Conservation (phyloP, 1,284 basidiomycete species). For the Trametes sp. region DNA sequence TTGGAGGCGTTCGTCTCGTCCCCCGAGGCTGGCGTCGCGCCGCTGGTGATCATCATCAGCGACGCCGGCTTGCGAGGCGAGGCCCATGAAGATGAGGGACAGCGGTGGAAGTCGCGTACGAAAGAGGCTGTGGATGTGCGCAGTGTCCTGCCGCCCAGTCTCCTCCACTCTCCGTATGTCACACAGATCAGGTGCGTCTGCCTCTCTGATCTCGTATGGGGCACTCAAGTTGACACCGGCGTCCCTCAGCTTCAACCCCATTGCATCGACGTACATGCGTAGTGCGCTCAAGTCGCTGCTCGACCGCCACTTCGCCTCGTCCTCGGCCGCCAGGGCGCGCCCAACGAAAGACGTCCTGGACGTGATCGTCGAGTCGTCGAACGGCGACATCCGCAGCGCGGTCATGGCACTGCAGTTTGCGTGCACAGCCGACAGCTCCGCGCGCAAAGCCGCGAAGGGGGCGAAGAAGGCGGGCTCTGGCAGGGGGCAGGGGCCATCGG, state of each 20-base stretch:
- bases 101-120: conserved; percentile 52
- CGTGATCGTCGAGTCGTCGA: conserved; percentile 77
- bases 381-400: conserved; percentile 93
- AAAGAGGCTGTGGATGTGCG: conserved; percentile 73
- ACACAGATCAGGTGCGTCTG: conserved; percentile 73
- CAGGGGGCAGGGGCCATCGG: conserved; percentile 24
- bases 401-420: conserved; percentile 93
- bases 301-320: conserved; percentile 51
- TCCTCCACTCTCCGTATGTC: conserved; percentile 71
- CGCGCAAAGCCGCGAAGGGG: conserved; percentile 14
- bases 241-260: conserved; percentile 76
- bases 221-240: background rate
- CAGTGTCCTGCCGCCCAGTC: conserved; percentile 65
- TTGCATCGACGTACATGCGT: conserved; percentile 86
- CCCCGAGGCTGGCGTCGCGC: conserved; percentile 52
- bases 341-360: conserved; percentile 76
- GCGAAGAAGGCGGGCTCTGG: conserved; percentile 26
- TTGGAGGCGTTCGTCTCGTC: conserved; percentile 63
- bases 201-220: background rate
- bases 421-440: conserved; percentile 38
- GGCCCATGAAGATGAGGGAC: conserved; percentile 59
- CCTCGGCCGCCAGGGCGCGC: conserved; percentile 37
- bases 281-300: conserved; percentile 81
- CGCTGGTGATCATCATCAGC: conserved; percentile 86
- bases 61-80: conserved; percentile 83